Conservation (phyloP, 768 basidiomycete species). For the Boletus edulis region DNA sequence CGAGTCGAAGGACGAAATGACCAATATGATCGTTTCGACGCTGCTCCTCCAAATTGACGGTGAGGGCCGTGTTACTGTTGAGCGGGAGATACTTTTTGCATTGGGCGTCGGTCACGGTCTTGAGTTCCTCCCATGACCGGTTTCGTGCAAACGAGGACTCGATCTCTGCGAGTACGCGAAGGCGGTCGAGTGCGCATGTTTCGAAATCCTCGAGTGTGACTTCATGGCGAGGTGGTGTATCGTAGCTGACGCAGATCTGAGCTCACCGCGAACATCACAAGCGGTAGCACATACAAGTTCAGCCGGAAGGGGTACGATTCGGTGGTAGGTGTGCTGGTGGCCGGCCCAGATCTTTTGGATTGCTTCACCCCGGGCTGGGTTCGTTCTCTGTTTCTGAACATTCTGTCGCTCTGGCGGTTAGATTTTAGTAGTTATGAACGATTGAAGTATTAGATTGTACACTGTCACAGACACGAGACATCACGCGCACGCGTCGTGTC, state of each 20-base stretch:
- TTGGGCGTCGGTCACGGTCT: conserved; percentile 56
- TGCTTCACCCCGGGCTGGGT: background rate
- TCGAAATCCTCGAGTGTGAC: conserved; percentile 97
- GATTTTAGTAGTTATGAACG: background rate
- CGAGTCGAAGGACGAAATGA: conserved; percentile 91
- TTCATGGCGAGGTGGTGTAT: conserved; percentile 79
- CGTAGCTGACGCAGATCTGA: conserved; percentile 60
- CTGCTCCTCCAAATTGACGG: conserved; percentile 53
- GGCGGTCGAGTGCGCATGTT: conserved; percentile 79
- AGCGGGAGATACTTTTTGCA: conserved; percentile 78
- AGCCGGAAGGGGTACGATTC: conserved; percentile 61
- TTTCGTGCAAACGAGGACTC: conserved; percentile 87
- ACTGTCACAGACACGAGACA: conserved; percentile 21
- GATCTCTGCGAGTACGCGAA: conserved; percentile 87
- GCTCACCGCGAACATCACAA: background rate
- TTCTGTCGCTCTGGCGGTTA: background rate
- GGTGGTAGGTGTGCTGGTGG: background rate
- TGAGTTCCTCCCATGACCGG: conserved; percentile 75
- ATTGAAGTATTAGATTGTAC: background rate
- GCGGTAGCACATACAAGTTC: conserved; percentile 63
- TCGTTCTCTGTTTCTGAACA: conserved; percentile 22
- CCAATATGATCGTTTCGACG: conserved; percentile 83
- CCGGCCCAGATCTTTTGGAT: background rate
- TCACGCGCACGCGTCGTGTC: conserved; percentile 23
- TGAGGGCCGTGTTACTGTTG: conserved; percentile 50